Conservation (phyloP, 371 early-diverging fungal genomes). For the Syncephalis fuscata region DNA sequence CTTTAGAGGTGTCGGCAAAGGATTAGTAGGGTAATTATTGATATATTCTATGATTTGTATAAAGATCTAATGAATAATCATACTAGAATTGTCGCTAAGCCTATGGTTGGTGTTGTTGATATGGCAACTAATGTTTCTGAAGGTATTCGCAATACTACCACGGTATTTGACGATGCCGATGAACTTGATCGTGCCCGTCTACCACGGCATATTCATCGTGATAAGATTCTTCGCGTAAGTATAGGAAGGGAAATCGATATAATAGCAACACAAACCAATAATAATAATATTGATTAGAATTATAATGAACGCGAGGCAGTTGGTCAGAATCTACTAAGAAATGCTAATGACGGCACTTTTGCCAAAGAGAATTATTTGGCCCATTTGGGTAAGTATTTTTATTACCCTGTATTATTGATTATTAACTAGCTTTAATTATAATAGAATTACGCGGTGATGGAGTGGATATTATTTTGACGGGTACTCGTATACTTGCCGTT, state of each 20-base stretch:
- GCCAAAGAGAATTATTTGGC: conserved; percentile 76
- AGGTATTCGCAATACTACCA: conserved; percentile 87
- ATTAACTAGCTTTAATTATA: too few relatives aligned
- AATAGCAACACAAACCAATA: not conserved
- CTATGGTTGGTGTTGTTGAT: conserved; percentile 85
- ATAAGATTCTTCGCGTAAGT: conserved; percentile 39
- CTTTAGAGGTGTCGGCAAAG: conserved; percentile 92
- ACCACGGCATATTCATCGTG: conserved; percentile 75
- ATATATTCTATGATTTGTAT: too few relatives aligned
- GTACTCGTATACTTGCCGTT: conserved; percentile 44
- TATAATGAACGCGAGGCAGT: conserved; percentile 72
- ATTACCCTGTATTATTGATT: too few relatives aligned
- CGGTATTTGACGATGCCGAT: conserved; percentile 64
- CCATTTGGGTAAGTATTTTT: conserved; percentile 31
- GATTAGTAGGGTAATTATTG: conserved; percentile 77
- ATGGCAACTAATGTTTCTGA: conserved; percentile 82
- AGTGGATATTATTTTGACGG: conserved; percentile 54
- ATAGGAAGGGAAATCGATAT: conserved; percentile 17
- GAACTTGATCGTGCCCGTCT: conserved; percentile 55
- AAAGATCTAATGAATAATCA: too few relatives aligned
- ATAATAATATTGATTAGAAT: conserved; percentile 16
- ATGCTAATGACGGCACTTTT: conserved; percentile 62
- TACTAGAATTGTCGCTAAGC: conserved; percentile 63
- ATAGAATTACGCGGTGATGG: conserved; percentile 42
- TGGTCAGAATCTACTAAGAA: conserved; percentile 82